Conservation (phyloP, 2,329 filamentous ascomycete genomes). For the Diplodia mutila region DNA sequence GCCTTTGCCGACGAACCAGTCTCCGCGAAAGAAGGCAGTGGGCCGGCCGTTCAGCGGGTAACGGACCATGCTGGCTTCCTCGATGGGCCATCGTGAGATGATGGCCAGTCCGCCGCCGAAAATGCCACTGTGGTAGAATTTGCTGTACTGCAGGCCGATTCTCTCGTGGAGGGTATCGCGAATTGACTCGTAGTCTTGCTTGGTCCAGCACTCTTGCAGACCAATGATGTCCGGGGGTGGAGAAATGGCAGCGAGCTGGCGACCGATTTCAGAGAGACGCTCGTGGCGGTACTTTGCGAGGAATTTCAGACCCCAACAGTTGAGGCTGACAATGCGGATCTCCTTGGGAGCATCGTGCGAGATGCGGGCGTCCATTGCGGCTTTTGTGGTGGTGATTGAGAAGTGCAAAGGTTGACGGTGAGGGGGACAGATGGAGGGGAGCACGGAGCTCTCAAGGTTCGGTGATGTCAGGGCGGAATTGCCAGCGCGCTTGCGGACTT, state of each 20-base stretch:
- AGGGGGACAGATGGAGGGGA: not conserved
- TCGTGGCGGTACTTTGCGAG: slow-evolving; percentile 77
- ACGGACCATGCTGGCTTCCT: slow-evolving; percentile 80
- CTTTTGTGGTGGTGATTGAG: not conserved
- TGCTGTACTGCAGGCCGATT: slow-evolving; percentile 81
- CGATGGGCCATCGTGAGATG: slow-evolving; percentile 88
- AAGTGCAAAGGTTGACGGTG: slow-evolving; percentile 2
- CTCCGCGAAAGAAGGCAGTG: slow-evolving; percentile 89
- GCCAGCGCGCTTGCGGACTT: slow-evolving; percentile 6
- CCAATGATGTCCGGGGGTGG: slow-evolving; percentile 82
- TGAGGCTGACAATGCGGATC: slow-evolving; percentile 83
- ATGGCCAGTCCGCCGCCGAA: slow-evolving; percentile 91
- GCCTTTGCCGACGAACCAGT: slow-evolving; percentile 97
- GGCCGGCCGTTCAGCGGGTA: slow-evolving; percentile 94
- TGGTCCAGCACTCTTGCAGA: slow-evolving; percentile 94
- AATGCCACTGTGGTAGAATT: slow-evolving; percentile 88
- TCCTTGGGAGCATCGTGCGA: slow-evolving; percentile 44
- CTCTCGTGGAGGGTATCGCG: slow-evolving; percentile 73
- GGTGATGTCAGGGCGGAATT: slow-evolving; percentile 23
- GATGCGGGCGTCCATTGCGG: slow-evolving; percentile 4
- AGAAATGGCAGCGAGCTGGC: slow-evolving; percentile 68
- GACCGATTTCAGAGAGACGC: slow-evolving; percentile 82
- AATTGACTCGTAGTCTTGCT: slow-evolving; percentile 79
- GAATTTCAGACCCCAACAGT: slow-evolving; percentile 96
- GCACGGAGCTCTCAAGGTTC: not conserved